Conservation (phyloP, 768 basidiomycete genomes). For the Zangia roseola region DNA sequence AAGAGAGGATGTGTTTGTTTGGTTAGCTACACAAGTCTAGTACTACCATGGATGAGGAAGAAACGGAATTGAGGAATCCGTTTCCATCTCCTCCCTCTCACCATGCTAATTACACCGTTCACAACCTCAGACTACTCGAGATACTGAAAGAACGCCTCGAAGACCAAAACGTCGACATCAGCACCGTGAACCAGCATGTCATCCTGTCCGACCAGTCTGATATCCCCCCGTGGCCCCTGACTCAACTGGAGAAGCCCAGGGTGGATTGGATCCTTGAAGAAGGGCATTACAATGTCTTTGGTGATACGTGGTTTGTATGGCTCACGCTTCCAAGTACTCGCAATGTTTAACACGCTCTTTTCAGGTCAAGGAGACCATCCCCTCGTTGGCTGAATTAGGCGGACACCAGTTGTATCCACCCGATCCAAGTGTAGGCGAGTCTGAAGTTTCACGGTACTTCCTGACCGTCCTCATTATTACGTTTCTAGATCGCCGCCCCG, state of each 20-base stretch:
- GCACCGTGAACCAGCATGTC: conserved; percentile 54
- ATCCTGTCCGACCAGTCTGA: conserved; percentile 68
- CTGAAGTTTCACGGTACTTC: not conserved
- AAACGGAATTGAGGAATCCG: conserved; percentile 76
- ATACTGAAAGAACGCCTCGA: conserved; percentile 56
- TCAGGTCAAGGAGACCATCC: conserved; percentile 80
- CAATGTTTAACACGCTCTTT: conserved; percentile 15
- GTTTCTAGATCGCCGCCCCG: conserved; percentile 69
- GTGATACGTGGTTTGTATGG: conserved; percentile 88
- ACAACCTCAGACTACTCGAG: conserved; percentile 68
- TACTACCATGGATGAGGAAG: conserved; percentile 52
- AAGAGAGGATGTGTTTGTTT: not conserved
- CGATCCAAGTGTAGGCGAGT: conserved; percentile 65
- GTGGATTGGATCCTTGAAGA: conserved; percentile 91
- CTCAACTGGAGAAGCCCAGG: conserved; percentile 79
- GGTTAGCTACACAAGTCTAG: not conserved
- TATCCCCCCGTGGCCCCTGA: conserved; percentile 75
- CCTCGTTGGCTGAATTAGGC: conserved; percentile 78
- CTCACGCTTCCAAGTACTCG: conserved; percentile 8
- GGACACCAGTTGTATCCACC: conserved; percentile 78
- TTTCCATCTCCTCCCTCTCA: conserved; percentile 90
- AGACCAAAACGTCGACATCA: conserved; percentile 35
- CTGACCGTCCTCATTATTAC: conserved; percentile 3
- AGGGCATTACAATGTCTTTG: conserved; percentile 77
- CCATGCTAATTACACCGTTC: conserved; percentile 72